Evolutionary conservation across 164 flowering plant species (phyloP).

Genomic region (Platanus orientalis): DNA sequence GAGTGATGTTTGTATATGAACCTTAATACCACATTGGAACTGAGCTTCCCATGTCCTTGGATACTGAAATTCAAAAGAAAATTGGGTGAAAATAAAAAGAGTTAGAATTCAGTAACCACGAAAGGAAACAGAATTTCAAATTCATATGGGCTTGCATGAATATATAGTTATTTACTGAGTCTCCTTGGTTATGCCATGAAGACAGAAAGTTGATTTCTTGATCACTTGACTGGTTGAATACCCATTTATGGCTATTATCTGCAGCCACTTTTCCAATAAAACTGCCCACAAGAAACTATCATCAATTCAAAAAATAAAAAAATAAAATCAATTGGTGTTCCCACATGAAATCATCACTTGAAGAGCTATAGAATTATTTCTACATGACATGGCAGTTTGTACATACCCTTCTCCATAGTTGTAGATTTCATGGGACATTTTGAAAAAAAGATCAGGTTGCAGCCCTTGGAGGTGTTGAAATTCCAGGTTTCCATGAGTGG

Average conservation of each 20-base stretch:
- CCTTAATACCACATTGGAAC: constrained; percentile 95
- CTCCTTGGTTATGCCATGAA: constrained; percentile 91
- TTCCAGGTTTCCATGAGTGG: constrained; percentile 46
- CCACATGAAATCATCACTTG: constrained; percentile 2
- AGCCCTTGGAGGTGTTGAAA: constrained; percentile 66
- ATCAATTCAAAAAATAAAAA: not conserved
- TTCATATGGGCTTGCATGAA: not conserved
- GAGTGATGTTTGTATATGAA: constrained; percentile 16
- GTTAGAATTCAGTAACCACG: not conserved
- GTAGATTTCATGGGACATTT: constrained; percentile 98
- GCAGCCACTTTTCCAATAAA: constrained; percentile 97
- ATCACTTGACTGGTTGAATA: constrained; percentile 76
- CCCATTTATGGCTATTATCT: constrained; percentile 93
- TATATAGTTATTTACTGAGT: constrained; percentile 48
- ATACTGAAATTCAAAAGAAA: constrained; percentile 39
- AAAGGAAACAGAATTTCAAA: not conserved
- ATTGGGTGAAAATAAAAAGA: not conserved
- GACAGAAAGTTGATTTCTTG: constrained; percentile 84
- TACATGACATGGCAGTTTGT: not conserved
- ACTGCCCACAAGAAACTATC: constrained; percentile 27
- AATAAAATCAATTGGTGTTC: not conserved
- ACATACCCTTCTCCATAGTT: constrained; percentile 87
- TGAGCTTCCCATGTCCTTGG: constrained; percentile 99
- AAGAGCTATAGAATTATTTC: not conserved
- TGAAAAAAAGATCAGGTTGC: constrained; percentile 89